Evolutionary conservation across 305 asterid species (phyloP), one percentile per base, ranked within the genome.

Genomic region (Euphrasia arctica): DNA sequence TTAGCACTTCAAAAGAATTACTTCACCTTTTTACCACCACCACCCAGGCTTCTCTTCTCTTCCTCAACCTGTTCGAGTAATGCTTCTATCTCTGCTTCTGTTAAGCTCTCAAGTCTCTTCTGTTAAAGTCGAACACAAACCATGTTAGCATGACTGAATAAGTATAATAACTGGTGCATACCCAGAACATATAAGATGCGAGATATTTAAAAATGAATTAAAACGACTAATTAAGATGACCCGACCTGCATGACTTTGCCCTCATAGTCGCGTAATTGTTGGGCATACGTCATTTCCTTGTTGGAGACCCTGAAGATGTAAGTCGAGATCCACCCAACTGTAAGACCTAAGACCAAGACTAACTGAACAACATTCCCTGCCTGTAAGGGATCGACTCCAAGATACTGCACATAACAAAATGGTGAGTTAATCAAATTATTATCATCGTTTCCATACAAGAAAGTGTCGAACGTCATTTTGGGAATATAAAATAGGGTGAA

Each of bases 281-380:
- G 85, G 65, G 91, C 98, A 66, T 89, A 92, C 8, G 98, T 92
- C 98, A 92, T 92, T 74, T 89, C 95, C 78, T 89, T 92, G 77
- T 92, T 92, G 32, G 95, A 85, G 65, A 92, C 98, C 72, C 98
- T 79, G 79, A 92, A 89, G 50, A 92, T 85, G 64, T 89, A 92
- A 9, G 98, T 92, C 3, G 94, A 87, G 70, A 92, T 85, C 97
- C 98, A 92, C 68, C 97, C 98, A n/a, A 87, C 64, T 0, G 96
- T 87, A 57, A 91, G 89, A 14, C 96, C 97, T 77, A 92, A 78
- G 15, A 89, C 98, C 77, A 92, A 61, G 65, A 92, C 93, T 52
- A 92, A 45, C 74, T 89, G 98, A 65, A 92, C 98, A 1, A 84
- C 96, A 63, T 89, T 92, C 68, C 98, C 97, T 51, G 95, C 93